Evolutionary conservation across 352 stramenopile genomes (phyloP).

Genomic region (Pythium phragmitis): DNA sequence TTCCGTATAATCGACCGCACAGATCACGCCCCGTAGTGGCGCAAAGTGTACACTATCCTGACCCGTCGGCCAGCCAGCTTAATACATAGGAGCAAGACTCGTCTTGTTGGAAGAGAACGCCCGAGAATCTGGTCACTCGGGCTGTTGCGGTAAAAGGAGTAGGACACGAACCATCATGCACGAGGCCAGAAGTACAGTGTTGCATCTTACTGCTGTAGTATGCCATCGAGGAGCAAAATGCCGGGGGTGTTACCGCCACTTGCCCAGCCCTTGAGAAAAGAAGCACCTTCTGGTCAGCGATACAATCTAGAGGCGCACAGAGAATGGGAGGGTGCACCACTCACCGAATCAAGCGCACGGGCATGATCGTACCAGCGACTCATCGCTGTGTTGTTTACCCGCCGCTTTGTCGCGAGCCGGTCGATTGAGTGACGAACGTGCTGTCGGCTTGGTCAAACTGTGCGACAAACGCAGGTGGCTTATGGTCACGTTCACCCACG

Average conservation of each 20-base stretch:
- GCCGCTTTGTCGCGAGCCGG: slow-evolving; percentile 10
- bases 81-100: too few species aligned
- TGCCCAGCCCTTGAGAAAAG: slow-evolving; percentile 39
- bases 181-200: too few species aligned
- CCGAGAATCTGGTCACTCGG: too few species aligned
- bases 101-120: too few species aligned
- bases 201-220: background rate
- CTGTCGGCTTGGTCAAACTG: slow-evolving; percentile 35
- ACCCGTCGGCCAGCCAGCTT: too few species aligned
- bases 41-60: too few species aligned
- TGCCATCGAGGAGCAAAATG: too few species aligned
- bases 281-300: slow-evolving; percentile 39
- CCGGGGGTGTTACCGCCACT: slow-evolving; percentile 26
- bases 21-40: too few species aligned
- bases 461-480: slow-evolving; percentile 16
- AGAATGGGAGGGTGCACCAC: slow-evolving; percentile 32
- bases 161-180: too few species aligned
- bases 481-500: slow-evolving; percentile 25
- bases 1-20: too few species aligned
- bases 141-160: too few species aligned
- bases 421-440: slow-evolving; percentile 32
- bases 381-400: slow-evolving; percentile 45
- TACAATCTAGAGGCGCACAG: slow-evolving; percentile 42
- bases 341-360: slow-evolving; percentile 49
- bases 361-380: slow-evolving; percentile 32